phyloP scores from a whole-genome alignment of 1,139 yeast genomes.

The Pichia sp. region DNA sequence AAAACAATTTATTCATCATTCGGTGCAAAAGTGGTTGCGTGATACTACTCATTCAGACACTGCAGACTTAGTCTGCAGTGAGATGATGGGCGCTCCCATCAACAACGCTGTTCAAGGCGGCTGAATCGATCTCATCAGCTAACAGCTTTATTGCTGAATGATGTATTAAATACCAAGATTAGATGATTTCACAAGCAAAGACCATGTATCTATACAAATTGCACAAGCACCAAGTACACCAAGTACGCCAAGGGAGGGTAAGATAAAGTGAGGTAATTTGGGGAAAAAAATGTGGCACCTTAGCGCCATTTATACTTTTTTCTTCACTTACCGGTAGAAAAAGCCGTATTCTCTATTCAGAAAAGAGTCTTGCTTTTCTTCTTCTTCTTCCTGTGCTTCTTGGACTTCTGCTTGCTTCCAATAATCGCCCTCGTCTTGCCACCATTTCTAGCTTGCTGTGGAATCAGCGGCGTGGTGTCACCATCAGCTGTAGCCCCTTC shows the following conservation, averaged over 20 bases:
- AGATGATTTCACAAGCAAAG: background rate
- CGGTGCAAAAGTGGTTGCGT: background rate
- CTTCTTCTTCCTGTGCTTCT: slow-evolving; percentile 4
- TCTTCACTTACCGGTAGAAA: background rate
- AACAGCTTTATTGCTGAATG: no score
- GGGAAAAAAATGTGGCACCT: background rate
- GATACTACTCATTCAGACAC: background rate
- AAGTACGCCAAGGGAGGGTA: background rate
- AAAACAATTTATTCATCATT: slow-evolving; percentile 13
- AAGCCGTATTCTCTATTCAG: background rate
- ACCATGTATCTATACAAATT: background rate
- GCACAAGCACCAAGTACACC: background rate
- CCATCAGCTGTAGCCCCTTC: background rate
- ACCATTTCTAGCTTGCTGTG: background rate
- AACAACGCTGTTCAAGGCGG: background rate
- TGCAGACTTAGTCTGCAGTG: background rate
- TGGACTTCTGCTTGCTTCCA: slow-evolving; percentile 2
- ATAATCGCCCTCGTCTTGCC: background rate
- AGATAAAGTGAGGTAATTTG: background rate
- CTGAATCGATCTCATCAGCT: no score
- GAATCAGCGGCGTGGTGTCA: background rate
- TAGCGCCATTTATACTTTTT: background rate
- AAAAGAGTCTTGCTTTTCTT: slow-evolving; percentile 13
- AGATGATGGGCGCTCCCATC: background rate
- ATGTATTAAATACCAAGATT: no score